Evolutionary conservation across 495 filamentous ascomycete genomes (phyloP).

Genomic region (Hypoxylon fragiforme): DNA sequence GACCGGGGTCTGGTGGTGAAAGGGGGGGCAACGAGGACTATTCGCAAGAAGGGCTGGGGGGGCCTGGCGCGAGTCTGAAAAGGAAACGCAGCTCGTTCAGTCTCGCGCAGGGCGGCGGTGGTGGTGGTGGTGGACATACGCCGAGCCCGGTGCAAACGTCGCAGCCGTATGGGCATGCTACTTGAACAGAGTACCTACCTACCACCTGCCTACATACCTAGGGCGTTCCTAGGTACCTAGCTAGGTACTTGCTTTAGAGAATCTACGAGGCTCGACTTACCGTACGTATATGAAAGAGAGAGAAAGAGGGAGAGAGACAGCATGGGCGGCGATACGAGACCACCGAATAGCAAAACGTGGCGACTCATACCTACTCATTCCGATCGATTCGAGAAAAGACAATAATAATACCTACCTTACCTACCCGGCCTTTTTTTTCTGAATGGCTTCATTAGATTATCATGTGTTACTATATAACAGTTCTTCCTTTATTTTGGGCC

Average conservation of each 20-base stretch:
- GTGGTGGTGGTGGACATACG: no score
- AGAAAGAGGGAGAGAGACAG: no score
- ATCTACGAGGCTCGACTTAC: slow-evolving; percentile 1
- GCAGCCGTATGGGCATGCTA: slow-evolving; percentile 38
- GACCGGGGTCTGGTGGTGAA: slow-evolving; percentile 41
- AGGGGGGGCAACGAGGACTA: slow-evolving; percentile 46
- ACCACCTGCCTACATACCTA: no score
- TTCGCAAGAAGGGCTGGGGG: slow-evolving; percentile 42
- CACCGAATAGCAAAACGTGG: no score
- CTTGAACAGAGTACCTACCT: slow-evolving; percentile 12
- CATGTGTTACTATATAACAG: slow-evolving; percentile 36
- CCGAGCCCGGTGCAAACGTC: slow-evolving; percentile 30
- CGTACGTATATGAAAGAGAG: no score
- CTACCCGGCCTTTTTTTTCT: no score
- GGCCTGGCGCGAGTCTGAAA: slow-evolving; percentile 44
- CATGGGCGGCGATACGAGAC: no score
- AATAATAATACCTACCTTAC: slow-evolving; percentile 34
- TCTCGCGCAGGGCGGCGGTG: slow-evolving; percentile 32
- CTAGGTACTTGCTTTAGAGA: no score
- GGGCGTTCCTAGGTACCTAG: no score
- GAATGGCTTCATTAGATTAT: slow-evolving; percentile 24
- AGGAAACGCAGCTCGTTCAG: slow-evolving; percentile 54
- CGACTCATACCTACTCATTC: slow-evolving; percentile 21
- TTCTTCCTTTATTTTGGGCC: no score
- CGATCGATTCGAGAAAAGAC: slow-evolving; percentile 26